Percentiles rank a stretch among this genome's conserved stretches.
These are phyloP conservation scores for Euclidium syriacum DNA, from an alignment of 345 rosid genomes.

Conservation along the genomic window DNA sequence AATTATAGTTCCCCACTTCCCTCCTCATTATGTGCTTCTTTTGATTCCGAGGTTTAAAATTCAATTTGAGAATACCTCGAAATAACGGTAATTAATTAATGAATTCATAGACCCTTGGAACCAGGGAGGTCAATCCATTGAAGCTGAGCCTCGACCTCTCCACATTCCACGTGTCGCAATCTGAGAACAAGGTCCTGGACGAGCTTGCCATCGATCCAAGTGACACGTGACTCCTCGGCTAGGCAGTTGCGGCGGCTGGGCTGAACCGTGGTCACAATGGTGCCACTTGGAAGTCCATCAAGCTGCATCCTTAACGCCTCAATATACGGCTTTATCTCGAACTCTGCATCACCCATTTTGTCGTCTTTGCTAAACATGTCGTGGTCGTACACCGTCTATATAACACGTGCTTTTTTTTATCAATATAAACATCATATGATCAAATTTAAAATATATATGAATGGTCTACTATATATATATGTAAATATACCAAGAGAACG, in stretches of 20 bases:
- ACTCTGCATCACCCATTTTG: conserved; percentile 89
- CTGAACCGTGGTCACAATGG: conserved; percentile 44
- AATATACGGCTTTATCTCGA: conserved; percentile 52
- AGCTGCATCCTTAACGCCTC: conserved; percentile 65
- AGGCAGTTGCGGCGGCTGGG: conserved; percentile 66
- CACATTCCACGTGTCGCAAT: conserved; percentile 78
- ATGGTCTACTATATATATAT: background rate
- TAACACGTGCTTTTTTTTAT: background rate
- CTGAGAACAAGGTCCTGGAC: conserved; percentile 66
- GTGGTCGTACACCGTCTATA: conserved; percentile 77
- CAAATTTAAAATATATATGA: background rate
- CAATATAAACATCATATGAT: background rate
- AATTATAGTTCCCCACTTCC: background rate
- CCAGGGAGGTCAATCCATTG: conserved; percentile 90
- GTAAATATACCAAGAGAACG: conserved; percentile 51
- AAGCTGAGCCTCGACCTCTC: conserved; percentile 79
- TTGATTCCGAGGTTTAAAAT: background rate
- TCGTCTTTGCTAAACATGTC: conserved; percentile 88
- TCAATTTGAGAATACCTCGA: background rate
- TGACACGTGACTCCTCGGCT: conserved; percentile 54
- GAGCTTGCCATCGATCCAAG: conserved; percentile 43
- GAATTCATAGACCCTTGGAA: conserved; percentile 40
- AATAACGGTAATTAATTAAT: background rate
- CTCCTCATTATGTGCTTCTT: background rate
- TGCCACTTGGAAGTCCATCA: conserved; percentile 49